Evolutionary conservation across 1,284 basidiomycete genomes (phyloP).

Genomic region (Phellinidium pouzarii): DNA sequence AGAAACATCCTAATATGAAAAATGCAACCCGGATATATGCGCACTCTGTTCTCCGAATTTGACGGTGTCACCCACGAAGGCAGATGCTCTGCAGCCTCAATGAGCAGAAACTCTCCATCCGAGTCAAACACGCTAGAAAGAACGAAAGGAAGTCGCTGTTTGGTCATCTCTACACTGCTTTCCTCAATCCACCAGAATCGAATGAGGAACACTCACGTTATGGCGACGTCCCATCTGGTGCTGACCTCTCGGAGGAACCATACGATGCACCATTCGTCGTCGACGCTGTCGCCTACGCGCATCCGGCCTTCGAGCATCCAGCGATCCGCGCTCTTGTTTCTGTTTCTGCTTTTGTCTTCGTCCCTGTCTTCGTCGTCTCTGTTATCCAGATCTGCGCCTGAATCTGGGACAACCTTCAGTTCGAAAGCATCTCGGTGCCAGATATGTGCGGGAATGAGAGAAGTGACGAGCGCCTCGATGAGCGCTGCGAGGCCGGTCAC

Average conservation of each 20-base stretch:
- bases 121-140: slow-evolving; percentile 73
- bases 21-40: slow-evolving; percentile 31
- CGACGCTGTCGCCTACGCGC: slow-evolving; percentile 88
- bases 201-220: slow-evolving; percentile 45
- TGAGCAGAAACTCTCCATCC: slow-evolving; percentile 94
- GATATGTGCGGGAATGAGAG: slow-evolving; percentile 59
- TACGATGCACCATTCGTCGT: slow-evolving; percentile 93
- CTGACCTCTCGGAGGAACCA: slow-evolving; percentile 81
- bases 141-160: slow-evolving; percentile 4
- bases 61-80: slow-evolving; percentile 89
- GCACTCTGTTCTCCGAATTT: slow-evolving; percentile 82
- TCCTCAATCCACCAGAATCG: slow-evolving; percentile 11
- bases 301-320: slow-evolving; percentile 70
- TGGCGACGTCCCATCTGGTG: slow-evolving; percentile 66
- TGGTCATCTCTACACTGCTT: slow-evolving; percentile 16
- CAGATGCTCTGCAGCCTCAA: slow-evolving; percentile 89
- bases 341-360: slow-evolving; percentile 26
- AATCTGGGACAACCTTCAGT: slow-evolving; percentile 51
- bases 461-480: slow-evolving; percentile 53
- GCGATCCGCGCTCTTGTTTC: slow-evolving; percentile 32
- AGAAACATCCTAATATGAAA: slow-evolving; percentile 27
- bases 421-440: slow-evolving; percentile 90
- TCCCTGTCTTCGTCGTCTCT: background rate
- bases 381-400: background rate
- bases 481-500: slow-evolving; percentile 65